Base-by-base conservation (phyloP, 768 basidiomycete genomes). In the Tricholoma sp. region DNA sequence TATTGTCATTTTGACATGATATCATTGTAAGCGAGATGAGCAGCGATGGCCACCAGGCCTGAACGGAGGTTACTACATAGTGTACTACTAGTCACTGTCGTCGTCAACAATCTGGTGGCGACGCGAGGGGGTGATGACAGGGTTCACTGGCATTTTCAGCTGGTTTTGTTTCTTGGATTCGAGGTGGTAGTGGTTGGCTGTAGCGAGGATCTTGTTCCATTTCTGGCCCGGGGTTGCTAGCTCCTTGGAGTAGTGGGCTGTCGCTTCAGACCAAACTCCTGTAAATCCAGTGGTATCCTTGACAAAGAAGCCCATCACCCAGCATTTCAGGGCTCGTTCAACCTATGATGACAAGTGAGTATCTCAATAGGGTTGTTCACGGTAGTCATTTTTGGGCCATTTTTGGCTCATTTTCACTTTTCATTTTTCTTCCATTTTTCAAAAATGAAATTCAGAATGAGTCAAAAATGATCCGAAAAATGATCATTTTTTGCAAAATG, bases 121-220 rank as follows among this genome's bases (percentile, higher is more conserved):
- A 46, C 22, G 14, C 10, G 43, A 46, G 43, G 43, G 46, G 46
- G 46, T 19, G 19, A 19, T 49, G 46, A 49, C 46, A 49, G 46
- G 46, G 46, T 49, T 49, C 46, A 49, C 46, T 49, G 46, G 46
- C 18, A 49, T 49, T 49, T 49, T 49, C 27, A 29, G 46, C 46
- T 49, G 46, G 19, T 49, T 49, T 18, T 18, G 46, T 49, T 49
- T 49, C 46, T 49, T 49, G 46, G 46, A 49, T 49, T 49, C 46
- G 8, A 49, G 46, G 46, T 49, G 46, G 46, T 49, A 49, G 46
- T 19, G 10, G 43, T 46, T 46, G 22, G 43, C 32, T 12, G 32
- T 34, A 34, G 32, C 32, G 8, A 34, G 32, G 32, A 34, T 34
- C 32, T 34, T 34, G 32, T 34, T 34, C 32, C 32, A 34, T 34